Evolutionary conservation across 371 early-diverging fungal genomes (phyloP).

Genomic region (Rhizopus arrhizus): DNA sequence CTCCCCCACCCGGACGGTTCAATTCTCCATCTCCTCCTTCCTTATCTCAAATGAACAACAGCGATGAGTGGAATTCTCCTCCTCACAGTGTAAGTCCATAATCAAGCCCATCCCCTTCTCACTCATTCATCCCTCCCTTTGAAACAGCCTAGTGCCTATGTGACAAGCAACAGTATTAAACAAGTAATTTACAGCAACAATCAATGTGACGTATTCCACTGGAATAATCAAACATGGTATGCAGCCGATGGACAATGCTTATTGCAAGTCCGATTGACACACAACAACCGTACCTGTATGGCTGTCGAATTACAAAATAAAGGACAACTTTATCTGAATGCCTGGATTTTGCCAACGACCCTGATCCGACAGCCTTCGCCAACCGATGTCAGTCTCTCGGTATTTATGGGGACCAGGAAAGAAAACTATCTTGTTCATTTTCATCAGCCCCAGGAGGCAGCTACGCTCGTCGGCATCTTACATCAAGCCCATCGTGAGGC

Average conservation of each 20-base stretch:
- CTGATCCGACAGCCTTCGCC: conserved; percentile 34
- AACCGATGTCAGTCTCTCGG: conserved; percentile 45
- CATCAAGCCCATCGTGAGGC: conserved; percentile 30
- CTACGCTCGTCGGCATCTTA: conserved; percentile 25
- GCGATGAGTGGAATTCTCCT: conserved; percentile 33
- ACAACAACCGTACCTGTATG: conserved; percentile 39
- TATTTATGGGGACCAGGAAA: conserved; percentile 37
- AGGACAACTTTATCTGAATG: conserved; percentile 46
- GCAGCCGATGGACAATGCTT: conserved; percentile 44
- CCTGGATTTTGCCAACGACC: conserved; percentile 47
- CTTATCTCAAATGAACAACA: background rate
- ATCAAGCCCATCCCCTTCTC: too few relatives aligned
- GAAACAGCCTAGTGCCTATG: conserved; percentile 14
- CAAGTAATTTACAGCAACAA: conserved; percentile 38
- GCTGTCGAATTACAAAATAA: conserved; percentile 38
- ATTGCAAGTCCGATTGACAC: conserved; percentile 39
- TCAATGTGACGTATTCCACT: conserved; percentile 50
- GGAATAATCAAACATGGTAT: conserved; percentile 51
- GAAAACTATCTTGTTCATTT: conserved; percentile 54
- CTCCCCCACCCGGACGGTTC: conserved; percentile 19
- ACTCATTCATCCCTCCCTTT: conserved; percentile 5
- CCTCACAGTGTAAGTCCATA: conserved; percentile 35
- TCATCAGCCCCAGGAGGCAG: conserved; percentile 37
- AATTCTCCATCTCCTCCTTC: conserved; percentile 19
- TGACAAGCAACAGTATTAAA: conserved; percentile 29